Conservation (phyloP, 805 yeast species). For the Saccharomycopsis oosterbeekiorum region DNA sequence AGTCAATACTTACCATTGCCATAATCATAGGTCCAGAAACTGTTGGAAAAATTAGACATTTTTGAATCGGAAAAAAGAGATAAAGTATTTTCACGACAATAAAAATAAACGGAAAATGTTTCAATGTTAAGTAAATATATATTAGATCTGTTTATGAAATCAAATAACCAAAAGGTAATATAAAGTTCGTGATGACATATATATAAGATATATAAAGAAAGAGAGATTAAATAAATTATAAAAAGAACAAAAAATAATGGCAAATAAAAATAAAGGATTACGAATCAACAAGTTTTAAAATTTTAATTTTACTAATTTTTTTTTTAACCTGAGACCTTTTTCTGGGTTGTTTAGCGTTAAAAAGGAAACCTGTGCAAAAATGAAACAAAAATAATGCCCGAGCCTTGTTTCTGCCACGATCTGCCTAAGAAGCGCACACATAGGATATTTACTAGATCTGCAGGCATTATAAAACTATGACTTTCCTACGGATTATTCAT, state of each 20-base stretch:
- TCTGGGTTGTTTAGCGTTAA: neutral
- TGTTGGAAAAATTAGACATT: slow-evolving; percentile 56
- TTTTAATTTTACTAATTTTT: neutral
- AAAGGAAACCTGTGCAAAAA: neutral
- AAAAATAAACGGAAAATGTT: neutral
- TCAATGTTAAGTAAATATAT: neutral
- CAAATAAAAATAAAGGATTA: neutral
- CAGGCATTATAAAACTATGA: neutral
- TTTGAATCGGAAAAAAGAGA: neutral
- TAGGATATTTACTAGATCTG: neutral
- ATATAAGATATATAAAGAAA: neutral
- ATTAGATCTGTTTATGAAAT: too few relatives aligned
- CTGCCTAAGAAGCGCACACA: neutral
- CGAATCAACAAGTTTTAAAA: neutral
- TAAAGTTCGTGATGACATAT: neutral
- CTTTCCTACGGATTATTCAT: neutral
- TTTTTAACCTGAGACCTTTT: neutral
- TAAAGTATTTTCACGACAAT: neutral
- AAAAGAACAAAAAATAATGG: neutral
- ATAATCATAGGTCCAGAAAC: slow-evolving; percentile 69
- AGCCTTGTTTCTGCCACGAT: neutral
- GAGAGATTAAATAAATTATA: neutral
- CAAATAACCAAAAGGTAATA: neutral
- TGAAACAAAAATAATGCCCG: neutral
- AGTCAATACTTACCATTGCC: slow-evolving; percentile 31